phyloP scores from a whole-genome alignment of 306 rosid genomes.

The Urtica urens region DNA sequence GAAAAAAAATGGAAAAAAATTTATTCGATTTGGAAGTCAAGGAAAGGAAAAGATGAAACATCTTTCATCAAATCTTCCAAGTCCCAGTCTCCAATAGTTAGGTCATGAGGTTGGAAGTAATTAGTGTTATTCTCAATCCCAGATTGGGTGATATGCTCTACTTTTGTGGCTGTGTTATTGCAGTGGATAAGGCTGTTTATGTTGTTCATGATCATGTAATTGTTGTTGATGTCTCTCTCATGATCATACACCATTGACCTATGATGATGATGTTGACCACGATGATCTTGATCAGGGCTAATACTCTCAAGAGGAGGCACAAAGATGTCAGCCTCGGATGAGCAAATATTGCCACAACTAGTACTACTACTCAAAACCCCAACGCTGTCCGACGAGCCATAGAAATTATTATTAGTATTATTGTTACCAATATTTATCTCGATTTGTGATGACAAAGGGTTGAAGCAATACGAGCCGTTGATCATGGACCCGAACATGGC shows the following conservation, averaged over 20 bases:
- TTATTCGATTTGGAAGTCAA: constrained; percentile 43
- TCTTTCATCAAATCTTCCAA: constrained; percentile 86
- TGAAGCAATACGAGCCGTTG: constrained; percentile 35
- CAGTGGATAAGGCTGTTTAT: constrained; percentile 8
- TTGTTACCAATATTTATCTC: constrained; percentile 10
- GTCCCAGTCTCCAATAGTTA: constrained; percentile 73
- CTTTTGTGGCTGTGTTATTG: constrained; percentile 19
- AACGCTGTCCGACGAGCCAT: constrained; percentile 25
- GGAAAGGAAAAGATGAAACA: constrained; percentile 55
- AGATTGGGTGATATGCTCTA: constrained; percentile 27
- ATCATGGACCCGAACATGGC: constrained; percentile 17
- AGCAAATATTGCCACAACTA: constrained; percentile 26
- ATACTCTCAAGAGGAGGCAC: constrained; percentile 61
- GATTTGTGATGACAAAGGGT: constrained; percentile 19
- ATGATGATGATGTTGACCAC: constrained; percentile 16
- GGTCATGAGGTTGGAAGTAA: constrained; percentile 26
- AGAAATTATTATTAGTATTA: not conserved
- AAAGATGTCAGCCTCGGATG: constrained; percentile 32
- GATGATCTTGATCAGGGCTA: constrained; percentile 26
- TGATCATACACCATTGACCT: not conserved
- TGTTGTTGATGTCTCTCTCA: constrained; percentile 9
- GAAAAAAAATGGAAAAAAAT: not conserved
- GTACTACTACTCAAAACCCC: constrained; percentile 21
- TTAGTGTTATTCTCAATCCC: constrained; percentile 57
- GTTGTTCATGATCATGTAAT: constrained; percentile 1